A percentile compares a stretch with the other conserved stretches of the same genome.
Conservation (phyloP, 2,329 filamentous ascomycete genomes). For the Epicoccum sorghinum region DNA sequence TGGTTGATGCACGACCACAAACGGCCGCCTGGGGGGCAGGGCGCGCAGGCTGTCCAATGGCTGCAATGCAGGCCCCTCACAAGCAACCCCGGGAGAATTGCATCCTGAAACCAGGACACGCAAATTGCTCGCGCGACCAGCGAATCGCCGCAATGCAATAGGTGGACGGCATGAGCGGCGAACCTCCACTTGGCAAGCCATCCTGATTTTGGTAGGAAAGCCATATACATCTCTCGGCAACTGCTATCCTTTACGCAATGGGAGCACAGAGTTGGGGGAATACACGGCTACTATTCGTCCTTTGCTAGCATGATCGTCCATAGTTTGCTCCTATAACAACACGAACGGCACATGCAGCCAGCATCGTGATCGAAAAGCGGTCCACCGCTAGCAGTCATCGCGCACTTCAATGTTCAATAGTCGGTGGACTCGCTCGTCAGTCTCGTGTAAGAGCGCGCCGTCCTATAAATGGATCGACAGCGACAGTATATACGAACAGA, state of each 20-base stretch:
- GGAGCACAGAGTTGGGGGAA: background rate
- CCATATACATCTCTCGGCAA: background rate
- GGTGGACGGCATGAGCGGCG: background rate
- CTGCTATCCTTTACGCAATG: background rate
- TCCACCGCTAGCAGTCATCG: background rate
- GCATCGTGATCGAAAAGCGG: background rate
- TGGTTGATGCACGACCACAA: background rate
- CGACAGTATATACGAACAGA: background rate
- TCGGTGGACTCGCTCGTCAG: background rate
- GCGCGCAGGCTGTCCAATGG: background rate
- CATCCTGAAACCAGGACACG: slow-evolving; percentile 7
- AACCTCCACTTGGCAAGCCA: background rate
- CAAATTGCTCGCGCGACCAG: slow-evolving; percentile 10
- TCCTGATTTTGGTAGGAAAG: slow-evolving; percentile 1
- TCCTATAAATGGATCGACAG: background rate
- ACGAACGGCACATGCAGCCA: slow-evolving; percentile 1
- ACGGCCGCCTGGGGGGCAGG: slow-evolving; percentile 3
- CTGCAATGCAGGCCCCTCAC: slow-evolving; percentile 1
- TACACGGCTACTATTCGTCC: slow-evolving; percentile 3
- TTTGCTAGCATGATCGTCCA: background rate
- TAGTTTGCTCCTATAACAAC: background rate
- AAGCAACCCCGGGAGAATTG: slow-evolving; percentile 13
- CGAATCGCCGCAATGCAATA: slow-evolving; percentile 3
- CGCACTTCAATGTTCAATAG: background rate
- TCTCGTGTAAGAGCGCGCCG: background rate